Percentiles rank a stretch among this genome's conserved stretches.
Conservation (phyloP, 108 stramenopile species). For the Bacterosira constricta region DNA sequence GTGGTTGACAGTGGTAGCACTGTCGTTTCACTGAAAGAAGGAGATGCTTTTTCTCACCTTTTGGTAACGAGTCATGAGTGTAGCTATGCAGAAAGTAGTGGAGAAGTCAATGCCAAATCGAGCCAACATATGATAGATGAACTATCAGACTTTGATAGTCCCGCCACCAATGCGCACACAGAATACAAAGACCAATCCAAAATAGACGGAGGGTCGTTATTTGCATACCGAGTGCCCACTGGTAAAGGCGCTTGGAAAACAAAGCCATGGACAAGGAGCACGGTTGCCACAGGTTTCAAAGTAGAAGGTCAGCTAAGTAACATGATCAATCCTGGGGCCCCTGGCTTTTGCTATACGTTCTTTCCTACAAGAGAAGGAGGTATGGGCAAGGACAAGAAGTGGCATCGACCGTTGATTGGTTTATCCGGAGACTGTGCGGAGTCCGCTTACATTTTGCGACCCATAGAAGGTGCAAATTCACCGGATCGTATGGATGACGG, state of each 20-base stretch:
- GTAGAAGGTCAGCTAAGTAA: conserved; percentile 83
- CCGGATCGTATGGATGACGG: background rate
- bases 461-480: conserved; percentile 43
- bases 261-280: conserved; percentile 77
- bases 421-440: conserved; percentile 96
- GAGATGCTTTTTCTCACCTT: conserved; percentile 77
- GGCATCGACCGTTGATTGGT: conserved; percentile 88
- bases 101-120: background rate
- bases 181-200: conserved; percentile 20
- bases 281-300: conserved; percentile 90
- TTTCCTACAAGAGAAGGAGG: conserved; percentile 68
- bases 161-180: background rate
- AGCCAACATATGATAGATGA: background rate
- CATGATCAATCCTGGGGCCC: conserved; percentile 95
- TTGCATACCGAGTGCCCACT: conserved; percentile 85
- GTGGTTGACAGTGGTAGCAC: conserved; percentile 84
- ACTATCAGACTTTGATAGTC: background rate
- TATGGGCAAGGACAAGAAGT: conserved; percentile 42
- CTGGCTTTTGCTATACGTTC: conserved; percentile 95
- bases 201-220: conserved; percentile 86
- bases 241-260: conserved; percentile 71
- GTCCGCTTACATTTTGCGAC: conserved; percentile 93
- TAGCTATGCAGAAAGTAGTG: conserved; percentile 52
- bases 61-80: conserved; percentile 84
- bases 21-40: conserved; percentile 53